Evolutionary conservation across 164 flowering plant genomes (phyloP).

Genomic region (Aristolochia contorta): DNA sequence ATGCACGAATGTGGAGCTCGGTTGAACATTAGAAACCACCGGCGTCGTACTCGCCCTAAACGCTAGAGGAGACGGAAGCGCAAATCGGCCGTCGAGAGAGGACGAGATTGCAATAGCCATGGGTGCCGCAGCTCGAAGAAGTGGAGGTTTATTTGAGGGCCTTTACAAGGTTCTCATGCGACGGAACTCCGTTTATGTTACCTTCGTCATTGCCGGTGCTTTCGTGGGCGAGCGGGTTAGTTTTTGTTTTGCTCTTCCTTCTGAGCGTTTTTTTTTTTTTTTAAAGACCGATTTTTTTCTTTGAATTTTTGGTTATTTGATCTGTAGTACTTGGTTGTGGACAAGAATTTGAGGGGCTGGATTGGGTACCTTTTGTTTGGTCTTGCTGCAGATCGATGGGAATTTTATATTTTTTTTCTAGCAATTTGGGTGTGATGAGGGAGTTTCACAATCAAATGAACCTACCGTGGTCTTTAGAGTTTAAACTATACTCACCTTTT

Average conservation of each 20-base stretch:
- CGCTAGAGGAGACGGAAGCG: no score
- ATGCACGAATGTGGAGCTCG: no score
- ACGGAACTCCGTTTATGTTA: conserved; percentile 68
- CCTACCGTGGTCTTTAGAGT: no score
- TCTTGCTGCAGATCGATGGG: no score
- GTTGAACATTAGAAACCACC: no score
- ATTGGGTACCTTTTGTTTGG: no score
- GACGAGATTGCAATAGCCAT: conserved; percentile 10
- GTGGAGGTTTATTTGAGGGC: conserved; percentile 45
- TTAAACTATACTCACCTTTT: no score
- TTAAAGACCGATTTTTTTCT: background rate
- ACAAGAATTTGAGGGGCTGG: no score
- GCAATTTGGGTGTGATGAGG: no score
- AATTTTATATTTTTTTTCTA: no score
- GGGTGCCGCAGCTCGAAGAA: conserved; percentile 32
- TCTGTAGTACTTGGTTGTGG: background rate
- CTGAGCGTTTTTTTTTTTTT: background rate
- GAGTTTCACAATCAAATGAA: no score
- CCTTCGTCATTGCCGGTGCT: conserved; percentile 78
- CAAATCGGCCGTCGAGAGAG: background rate
- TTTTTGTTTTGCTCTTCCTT: background rate
- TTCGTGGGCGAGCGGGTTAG: conserved; percentile 68
- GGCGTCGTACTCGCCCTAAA: no score
- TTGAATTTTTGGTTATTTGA: background rate
- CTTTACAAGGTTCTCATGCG: conserved; percentile 67